These are phyloP conservation scores for Monosporascus sp. DNA, from an alignment of 2,329 filamentous ascomycete species.

Conservation along the genomic window DNA sequence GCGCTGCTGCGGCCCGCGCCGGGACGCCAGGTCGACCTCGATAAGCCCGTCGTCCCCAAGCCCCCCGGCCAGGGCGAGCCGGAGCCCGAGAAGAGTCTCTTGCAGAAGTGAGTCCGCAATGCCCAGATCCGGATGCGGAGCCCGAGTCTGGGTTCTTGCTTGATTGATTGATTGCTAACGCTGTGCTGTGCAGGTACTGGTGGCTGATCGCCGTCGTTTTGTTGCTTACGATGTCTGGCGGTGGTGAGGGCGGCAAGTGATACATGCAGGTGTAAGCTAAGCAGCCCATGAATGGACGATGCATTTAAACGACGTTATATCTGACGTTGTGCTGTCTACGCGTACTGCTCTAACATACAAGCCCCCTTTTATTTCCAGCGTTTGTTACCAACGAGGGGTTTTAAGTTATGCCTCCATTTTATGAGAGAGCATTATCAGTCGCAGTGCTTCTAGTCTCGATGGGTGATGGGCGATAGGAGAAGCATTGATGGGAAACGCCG, in stretches of 20 bases:
- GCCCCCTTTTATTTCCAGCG: too few species aligned
- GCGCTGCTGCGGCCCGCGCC: constrained; percentile 40
- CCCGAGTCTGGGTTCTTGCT: neutral
- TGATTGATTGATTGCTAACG: constrained; percentile 5
- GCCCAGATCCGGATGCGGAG: too few species aligned
- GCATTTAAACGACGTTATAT: neutral
- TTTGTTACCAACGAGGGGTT: too few species aligned
- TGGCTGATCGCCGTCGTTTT: constrained; percentile 53
- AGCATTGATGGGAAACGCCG: too few species aligned
- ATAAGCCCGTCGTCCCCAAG: constrained; percentile 57
- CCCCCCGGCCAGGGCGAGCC: constrained; percentile 52
- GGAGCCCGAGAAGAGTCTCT: constrained; percentile 55
- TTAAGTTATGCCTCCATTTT: too few species aligned
- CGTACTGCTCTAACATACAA: too few species aligned
- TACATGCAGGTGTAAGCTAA: constrained; percentile 7
- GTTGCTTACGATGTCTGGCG: constrained; percentile 47
- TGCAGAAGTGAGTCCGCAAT: constrained; percentile 55
- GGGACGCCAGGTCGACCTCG: constrained; percentile 54
- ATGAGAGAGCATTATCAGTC: too few species aligned
- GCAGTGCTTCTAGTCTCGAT: too few species aligned
- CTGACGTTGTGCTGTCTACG: too few species aligned
- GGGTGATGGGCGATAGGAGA: too few species aligned
- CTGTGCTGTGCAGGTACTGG: constrained; percentile 53
- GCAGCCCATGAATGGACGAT: neutral
- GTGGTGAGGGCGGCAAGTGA: constrained; percentile 49